A percentile compares a stretch with the other conserved stretches of the same genome.
Evolutionary conservation across 306 rosid genomes (phyloP).

Genomic region (Adenanthera pavonina): DNA sequence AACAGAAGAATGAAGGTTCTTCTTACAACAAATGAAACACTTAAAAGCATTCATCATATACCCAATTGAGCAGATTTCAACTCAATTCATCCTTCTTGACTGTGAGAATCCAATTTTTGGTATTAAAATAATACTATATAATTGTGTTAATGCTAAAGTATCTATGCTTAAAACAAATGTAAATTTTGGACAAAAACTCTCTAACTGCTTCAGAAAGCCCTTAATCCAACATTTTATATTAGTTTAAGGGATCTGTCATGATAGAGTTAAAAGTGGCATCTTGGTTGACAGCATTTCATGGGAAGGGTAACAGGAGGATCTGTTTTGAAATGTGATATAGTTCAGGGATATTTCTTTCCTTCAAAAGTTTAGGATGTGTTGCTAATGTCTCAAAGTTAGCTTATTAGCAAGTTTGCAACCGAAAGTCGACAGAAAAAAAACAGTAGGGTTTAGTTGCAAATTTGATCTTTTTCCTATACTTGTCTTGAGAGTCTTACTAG

Average conservation of each 20-base stretch:
- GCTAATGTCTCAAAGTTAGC: background rate
- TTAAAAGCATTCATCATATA: background rate
- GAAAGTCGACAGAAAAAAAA: background rate
- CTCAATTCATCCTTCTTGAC: background rate
- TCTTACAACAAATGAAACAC: background rate
- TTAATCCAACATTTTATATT: background rate
- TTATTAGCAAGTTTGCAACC: background rate
- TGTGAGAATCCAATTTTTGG: background rate
- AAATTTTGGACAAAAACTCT: background rate
- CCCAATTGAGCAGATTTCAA: background rate
- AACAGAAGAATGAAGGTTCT: background rate
- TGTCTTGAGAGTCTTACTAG: slow-evolving; percentile 4
- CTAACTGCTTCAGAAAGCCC: background rate
- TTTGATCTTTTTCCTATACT: slow-evolving; percentile 31
- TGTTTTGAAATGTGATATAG: background rate
- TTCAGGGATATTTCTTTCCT: background rate
- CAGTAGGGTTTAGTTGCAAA: slow-evolving; percentile 1
- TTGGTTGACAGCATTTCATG: background rate
- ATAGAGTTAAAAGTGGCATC: background rate
- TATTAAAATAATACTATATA: background rate
- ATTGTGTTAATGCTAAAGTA: background rate
- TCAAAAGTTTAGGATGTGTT: background rate
- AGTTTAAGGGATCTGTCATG: background rate
- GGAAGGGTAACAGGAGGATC: too few species aligned
- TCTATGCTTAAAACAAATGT: background rate